Evolutionary conservation across 2,329 filamentous ascomycete species (phyloP), one percentile per base, ranked within the genome.

Genomic region (Escovopsis sp.): DNA sequence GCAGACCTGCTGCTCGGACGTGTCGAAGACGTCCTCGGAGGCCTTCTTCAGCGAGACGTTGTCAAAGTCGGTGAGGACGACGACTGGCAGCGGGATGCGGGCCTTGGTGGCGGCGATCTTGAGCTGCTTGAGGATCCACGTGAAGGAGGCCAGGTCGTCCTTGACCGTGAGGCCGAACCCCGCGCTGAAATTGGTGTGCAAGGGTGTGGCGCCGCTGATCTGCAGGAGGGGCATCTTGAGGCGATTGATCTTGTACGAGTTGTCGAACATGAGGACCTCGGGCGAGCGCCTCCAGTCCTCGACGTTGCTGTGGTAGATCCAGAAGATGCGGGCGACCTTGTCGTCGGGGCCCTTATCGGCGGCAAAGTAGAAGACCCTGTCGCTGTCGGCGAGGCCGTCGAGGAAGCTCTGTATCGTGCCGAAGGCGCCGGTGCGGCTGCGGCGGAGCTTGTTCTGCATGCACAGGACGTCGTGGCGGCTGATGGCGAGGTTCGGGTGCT

Each of bases 181-280:
- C 9, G 25, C 21, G 23, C 25, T 34, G 33, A 27, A 26, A 10
- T 13, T 26, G 8, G 33, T 27, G 12, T 36, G 27, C 21, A 30
- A 15, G 17, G 27, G n/a, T 8, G 29, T 36, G 14, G 29, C 17
- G 17, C 33, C 34, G n/a, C 32, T 41, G 7, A 29, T 32, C 31
- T 42, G 38, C 25, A 42, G 36, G 15, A 42, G 35, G 15, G 30
- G 32, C 16, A 40, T 27, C 35, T 34, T 35, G 12, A 35, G 30
- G 31, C 35, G 35, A 29, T 37, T 40, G 15, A 35, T 40, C 15
- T 35, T 40, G 31, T 40, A 40, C 10, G 38, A 37, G 17, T 37
- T 40, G 27, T 40, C 31, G 5, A 40, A 37, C 23, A 32, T 30
- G 12, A 37, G 26, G 12, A 40, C 33, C 28, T 40, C 32, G 5